phyloP scores from a whole-genome alignment of 257 asterid genomes.

The Solanum appendiculatum region DNA sequence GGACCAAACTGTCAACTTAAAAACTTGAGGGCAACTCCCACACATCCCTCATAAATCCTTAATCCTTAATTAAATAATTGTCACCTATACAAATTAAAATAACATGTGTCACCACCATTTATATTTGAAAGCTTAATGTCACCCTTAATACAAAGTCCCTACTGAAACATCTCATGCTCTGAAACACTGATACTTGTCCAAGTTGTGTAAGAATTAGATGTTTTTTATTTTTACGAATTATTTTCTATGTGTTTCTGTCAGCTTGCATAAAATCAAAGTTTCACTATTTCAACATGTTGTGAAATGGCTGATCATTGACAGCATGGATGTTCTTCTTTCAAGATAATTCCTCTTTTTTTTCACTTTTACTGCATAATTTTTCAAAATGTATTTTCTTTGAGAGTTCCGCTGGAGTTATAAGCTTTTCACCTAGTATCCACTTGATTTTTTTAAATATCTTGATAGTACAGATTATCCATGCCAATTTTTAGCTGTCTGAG shows the following conservation, averaged over 20 bases:
- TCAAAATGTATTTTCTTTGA: not conserved
- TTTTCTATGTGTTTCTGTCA: constrained; percentile 12
- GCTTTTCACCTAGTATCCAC: not conserved
- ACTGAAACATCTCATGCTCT: too few relatives aligned
- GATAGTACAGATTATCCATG: not conserved
- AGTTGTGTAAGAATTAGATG: not conserved
- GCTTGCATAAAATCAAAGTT: constrained; percentile 63
- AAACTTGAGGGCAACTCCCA: too few relatives aligned
- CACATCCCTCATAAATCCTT: too few relatives aligned
- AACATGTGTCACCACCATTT: too few relatives aligned
- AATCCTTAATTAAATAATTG: too few relatives aligned
- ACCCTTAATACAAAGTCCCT: too few relatives aligned
- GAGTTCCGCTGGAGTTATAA: not conserved
- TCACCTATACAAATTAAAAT: too few relatives aligned
- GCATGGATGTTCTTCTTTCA: constrained; percentile 74
- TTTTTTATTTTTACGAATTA: not conserved
- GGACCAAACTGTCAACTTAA: too few relatives aligned
- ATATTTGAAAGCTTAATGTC: too few relatives aligned
- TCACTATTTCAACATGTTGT: constrained; percentile 52
- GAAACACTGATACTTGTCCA: not conserved
- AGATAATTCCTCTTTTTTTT: constrained; percentile 40
- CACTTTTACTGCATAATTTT: not conserved
- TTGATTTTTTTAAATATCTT: not conserved
- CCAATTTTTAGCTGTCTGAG: not conserved
- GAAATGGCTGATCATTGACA: constrained; percentile 66